phyloP scores from a whole-genome alignment of 140 eudicot species.

The Flaveria floridana region DNA sequence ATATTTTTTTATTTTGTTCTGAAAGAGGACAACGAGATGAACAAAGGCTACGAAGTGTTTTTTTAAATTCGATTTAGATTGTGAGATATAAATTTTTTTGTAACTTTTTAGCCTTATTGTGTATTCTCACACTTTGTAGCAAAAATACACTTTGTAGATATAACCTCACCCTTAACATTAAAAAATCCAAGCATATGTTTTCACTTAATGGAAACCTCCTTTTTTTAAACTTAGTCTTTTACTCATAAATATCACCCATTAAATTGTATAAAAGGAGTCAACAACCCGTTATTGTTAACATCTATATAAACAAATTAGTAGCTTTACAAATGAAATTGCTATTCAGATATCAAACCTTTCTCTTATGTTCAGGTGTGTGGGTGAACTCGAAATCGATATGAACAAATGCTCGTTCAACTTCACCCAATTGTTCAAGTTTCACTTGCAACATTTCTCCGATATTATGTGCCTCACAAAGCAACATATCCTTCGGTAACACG shows the following conservation, averaged over 20 bases:
- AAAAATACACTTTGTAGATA: no score
- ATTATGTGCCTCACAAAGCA: slow-evolving; percentile 67
- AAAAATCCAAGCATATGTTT: not conserved
- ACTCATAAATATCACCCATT: no score
- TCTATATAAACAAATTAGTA: not conserved
- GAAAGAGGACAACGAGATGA: no score
- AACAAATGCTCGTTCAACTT: slow-evolving; percentile 86
- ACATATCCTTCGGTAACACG: slow-evolving; percentile 75
- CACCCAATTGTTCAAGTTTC: slow-evolving; percentile 73
- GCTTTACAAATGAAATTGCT: not conserved
- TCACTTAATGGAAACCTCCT: no score
- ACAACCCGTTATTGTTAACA: not conserved
- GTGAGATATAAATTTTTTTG: no score
- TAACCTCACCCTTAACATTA: not conserved
- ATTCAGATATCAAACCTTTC: slow-evolving; percentile 33
- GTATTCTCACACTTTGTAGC: no score
- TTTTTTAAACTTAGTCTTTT: no score
- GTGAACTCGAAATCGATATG: slow-evolving; percentile 77
- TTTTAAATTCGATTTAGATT: no score
- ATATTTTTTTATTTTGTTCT: no score
- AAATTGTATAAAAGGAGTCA: not conserved
- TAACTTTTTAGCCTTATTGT: no score
- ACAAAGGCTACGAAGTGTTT: no score
- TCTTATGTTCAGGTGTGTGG: slow-evolving; percentile 80
- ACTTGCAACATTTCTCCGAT: slow-evolving; percentile 82